phyloP scores from a whole-genome alignment of 2,329 filamentous ascomycete species.

The Aspergillus caelatus region DNA sequence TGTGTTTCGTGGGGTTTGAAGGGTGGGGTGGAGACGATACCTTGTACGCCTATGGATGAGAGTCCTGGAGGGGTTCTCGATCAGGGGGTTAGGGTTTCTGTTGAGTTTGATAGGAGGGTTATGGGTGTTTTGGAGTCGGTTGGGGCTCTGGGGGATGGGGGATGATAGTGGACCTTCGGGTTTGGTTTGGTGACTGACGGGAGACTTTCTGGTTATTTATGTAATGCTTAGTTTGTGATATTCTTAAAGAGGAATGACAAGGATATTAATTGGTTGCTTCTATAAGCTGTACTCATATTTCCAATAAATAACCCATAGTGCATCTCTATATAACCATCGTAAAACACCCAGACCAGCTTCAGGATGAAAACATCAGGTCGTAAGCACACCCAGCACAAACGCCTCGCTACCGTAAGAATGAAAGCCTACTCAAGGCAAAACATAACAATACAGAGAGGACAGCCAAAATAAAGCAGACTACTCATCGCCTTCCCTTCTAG shows the following conservation, averaged over 20 bases:
- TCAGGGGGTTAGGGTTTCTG: constrained; percentile 17
- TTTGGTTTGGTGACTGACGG: background rate
- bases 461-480: constrained; percentile 3
- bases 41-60: constrained; percentile 5
- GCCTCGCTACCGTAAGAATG: constrained; percentile 14
- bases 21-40: constrained; percentile 1
- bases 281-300: background rate
- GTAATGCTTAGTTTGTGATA: background rate
- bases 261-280: background rate
- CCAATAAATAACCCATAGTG: background rate
- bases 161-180: background rate
- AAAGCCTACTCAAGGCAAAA: background rate
- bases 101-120: constrained; percentile 32
- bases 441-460: background rate
- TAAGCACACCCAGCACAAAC: constrained; percentile 8
- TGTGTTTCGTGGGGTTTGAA: constrained; percentile 32
- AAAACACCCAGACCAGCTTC: background rate
- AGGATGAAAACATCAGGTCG: background rate
- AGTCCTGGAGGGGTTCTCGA: no score
- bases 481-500: constrained; percentile 62
- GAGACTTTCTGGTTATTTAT: background rate
- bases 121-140: constrained; percentile 21
- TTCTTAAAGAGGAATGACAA: background rate
- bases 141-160: background rate
- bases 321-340: background rate